These are phyloP conservation scores for Quillaja saponaria DNA, from an alignment of 306 rosid species.

Conservation along the genomic window DNA sequence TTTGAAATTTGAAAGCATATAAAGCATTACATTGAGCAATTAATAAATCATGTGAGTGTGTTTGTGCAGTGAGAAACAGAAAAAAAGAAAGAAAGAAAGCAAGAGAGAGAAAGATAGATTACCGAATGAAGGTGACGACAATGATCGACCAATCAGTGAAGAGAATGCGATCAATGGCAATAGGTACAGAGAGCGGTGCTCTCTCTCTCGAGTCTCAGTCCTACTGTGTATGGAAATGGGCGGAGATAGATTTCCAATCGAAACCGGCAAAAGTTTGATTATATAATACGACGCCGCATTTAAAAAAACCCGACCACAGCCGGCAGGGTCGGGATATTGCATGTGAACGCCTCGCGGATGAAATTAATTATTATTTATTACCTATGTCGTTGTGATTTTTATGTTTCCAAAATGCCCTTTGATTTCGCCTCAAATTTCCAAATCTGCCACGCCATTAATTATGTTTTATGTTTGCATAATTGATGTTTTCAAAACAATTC, in stretches of 20 bases:
- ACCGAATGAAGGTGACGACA: conserved; percentile 24
- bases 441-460: conserved; percentile 15
- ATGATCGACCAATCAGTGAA: conserved; percentile 24
- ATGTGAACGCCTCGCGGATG: conserved; percentile 47
- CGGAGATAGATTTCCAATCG: no score
- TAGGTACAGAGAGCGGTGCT: conserved; percentile 27
- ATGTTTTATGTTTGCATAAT: neutral
- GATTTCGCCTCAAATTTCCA: conserved; percentile 15
- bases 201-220: conserved; percentile 43
- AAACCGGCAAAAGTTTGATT: no score
- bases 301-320: conserved; percentile 38
- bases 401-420: conserved; percentile 5
- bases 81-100: conserved; percentile 22
- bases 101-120: conserved; percentile 19
- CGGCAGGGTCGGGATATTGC: conserved; percentile 63
- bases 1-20: conserved; percentile 19
- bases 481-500: no score
- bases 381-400: neutral
- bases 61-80: conserved; percentile 1
- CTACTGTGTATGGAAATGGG: conserved; percentile 39
- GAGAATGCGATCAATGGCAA: conserved; percentile 31
- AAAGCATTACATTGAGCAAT: conserved; percentile 2
- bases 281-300: conserved; percentile 37
- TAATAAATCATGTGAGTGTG: no score
- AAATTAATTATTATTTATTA: no score